Evolutionary conservation across 1,284 basidiomycete genomes (phyloP).

Genomic region (Bjerkandera adusta): DNA sequence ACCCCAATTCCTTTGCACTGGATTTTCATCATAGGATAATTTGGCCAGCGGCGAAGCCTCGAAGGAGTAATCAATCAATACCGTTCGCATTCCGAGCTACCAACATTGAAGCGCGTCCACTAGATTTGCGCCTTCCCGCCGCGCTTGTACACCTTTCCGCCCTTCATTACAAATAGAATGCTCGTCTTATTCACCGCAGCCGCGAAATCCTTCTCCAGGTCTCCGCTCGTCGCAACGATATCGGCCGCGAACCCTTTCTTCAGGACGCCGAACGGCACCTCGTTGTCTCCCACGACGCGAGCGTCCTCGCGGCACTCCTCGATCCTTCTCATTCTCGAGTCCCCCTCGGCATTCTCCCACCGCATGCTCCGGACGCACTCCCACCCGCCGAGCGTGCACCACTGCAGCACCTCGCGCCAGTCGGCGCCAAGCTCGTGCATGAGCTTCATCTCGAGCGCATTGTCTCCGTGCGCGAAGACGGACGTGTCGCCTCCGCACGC

Average conservation of each 20-base stretch:
- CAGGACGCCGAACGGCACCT: constrained; percentile 54
- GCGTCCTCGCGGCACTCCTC: constrained; percentile 28
- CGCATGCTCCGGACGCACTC: constrained; percentile 47
- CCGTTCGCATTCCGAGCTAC: too few relatives aligned
- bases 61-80: too few relatives aligned
- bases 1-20: too few relatives aligned
- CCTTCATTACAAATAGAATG: constrained; percentile 60
- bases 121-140: constrained; percentile 37
- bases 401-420: constrained; percentile 52
- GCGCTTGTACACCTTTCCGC: constrained; percentile 47
- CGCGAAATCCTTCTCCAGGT: constrained; percentile 49
- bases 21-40: too few relatives aligned
- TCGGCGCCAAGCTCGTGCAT: constrained; percentile 57
- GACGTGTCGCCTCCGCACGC: constrained; percentile 67
- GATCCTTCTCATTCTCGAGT: constrained; percentile 30
- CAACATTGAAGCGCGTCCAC: too few relatives aligned
- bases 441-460: constrained; percentile 58
- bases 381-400: constrained; percentile 63
- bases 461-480: constrained; percentile 59
- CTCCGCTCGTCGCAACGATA: constrained; percentile 49
- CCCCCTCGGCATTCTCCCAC: constrained; percentile 45
- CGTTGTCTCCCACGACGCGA: constrained; percentile 45
- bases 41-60: too few relatives aligned
- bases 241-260: constrained; percentile 57
- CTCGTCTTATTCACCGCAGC: constrained; percentile 40